These are phyloP conservation scores for Monsonia emarginata DNA, from an alignment of 441 rosid species.

Conservation along the genomic window DNA sequence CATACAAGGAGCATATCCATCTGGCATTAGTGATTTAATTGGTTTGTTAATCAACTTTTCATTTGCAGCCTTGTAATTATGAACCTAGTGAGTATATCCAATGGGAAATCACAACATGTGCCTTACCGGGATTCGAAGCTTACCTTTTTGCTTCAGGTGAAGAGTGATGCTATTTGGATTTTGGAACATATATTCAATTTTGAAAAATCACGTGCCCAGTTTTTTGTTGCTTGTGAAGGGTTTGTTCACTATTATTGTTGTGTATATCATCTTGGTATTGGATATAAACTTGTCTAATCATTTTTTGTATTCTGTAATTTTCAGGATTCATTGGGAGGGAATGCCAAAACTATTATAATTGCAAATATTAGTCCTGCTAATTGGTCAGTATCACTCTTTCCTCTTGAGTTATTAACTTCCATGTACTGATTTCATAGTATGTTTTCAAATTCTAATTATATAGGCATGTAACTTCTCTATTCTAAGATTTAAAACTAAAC, in stretches of 20 bases:
- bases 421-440: background rate
- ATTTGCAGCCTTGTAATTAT: slow-evolving; percentile 82
- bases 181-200: background rate
- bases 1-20: slow-evolving; percentile 13
- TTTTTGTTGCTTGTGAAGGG: background rate
- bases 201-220: background rate
- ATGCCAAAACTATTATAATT: slow-evolving; percentile 82
- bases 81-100: slow-evolving; percentile 90
- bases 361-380: slow-evolving; percentile 83
- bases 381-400: slow-evolving; percentile 36
- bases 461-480: background rate
- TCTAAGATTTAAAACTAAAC: background rate
- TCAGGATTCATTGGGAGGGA: slow-evolving; percentile 98
- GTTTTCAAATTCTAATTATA: background rate
- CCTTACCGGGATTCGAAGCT: slow-evolving; percentile 98
- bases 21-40: background rate
- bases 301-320: slow-evolving; percentile 16
- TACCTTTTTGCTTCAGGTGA: slow-evolving; percentile 94
- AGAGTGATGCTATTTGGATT: background rate
- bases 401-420: background rate
- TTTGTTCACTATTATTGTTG: background rate
- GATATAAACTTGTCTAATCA: background rate
- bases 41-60: slow-evolving; percentile 7
- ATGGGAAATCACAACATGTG: slow-evolving; percentile 90
- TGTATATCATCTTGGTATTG: background rate